A percentile compares a stretch with the other conserved stretches of the same genome.
Evolutionary conservation across 305 asterid genomes (phyloP).

Genomic region (Fraxinus dipetala): DNA sequence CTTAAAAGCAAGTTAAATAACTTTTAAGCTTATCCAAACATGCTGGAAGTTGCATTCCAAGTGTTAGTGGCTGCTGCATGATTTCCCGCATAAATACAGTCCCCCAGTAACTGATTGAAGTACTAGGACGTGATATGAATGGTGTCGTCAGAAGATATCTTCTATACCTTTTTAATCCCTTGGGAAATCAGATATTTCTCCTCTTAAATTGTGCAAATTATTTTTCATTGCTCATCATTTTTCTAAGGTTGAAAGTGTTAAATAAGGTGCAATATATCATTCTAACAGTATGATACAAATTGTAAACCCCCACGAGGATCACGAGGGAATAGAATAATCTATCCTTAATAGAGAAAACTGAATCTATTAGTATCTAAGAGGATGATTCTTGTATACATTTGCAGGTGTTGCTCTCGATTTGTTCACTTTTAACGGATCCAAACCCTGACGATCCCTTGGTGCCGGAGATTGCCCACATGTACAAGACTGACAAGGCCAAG

Average conservation of each 20-base stretch:
- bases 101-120: neutral
- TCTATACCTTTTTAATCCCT: neutral
- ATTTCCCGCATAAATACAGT: neutral
- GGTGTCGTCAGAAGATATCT: neutral
- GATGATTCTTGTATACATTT: neutral
- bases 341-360: neutral
- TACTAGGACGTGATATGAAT: neutral
- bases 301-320: neutral
- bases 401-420: conserved; percentile 44
- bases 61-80: neutral
- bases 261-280: neutral
- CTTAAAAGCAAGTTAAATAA: neutral
- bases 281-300: neutral
- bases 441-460: conserved; percentile 67
- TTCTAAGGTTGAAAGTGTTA: neutral
- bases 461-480: conserved; percentile 69
- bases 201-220: neutral
- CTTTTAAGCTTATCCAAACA: neutral
- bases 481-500: conserved; percentile 60
- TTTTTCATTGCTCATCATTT: neutral
- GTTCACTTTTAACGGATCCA: conserved; percentile 49
- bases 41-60: neutral
- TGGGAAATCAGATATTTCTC: neutral
- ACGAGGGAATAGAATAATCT: neutral
- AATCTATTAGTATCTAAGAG: neutral